Evolutionary conservation across 495 filamentous ascomycete species (phyloP).

Genomic region (Cladorrhinum samala): DNA sequence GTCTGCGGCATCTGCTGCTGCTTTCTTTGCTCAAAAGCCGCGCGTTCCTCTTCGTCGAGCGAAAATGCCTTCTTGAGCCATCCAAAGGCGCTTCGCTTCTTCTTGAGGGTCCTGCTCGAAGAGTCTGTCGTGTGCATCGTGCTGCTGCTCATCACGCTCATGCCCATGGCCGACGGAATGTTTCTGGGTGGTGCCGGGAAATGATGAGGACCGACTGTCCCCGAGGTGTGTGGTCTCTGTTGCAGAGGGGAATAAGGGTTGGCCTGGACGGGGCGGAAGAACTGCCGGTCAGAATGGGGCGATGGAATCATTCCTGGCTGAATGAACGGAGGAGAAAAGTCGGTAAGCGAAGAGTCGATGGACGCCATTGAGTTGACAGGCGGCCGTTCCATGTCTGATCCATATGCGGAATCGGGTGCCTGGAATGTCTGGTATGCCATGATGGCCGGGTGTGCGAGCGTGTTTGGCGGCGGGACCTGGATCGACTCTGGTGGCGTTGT

Average conservation of each 20-base stretch:
- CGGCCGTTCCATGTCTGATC: conserved; percentile 42
- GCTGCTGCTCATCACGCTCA: conserved; percentile 44
- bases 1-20: conserved; percentile 29
- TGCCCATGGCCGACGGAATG: conserved; percentile 44
- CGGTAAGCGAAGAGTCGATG: conserved; percentile 22
- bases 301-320: conserved; percentile 37
- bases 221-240: conserved; percentile 49
- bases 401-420: conserved; percentile 47
- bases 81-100: conserved; percentile 54
- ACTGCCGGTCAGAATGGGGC: conserved; percentile 46
- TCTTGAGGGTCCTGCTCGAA: conserved; percentile 39
- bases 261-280: conserved; percentile 48
- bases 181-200: conserved; percentile 31
- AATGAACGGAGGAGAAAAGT: conserved; percentile 32
- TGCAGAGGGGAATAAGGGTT: conserved; percentile 51
- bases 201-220: conserved; percentile 24
- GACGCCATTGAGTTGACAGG: conserved; percentile 27
- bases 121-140: conserved; percentile 29
- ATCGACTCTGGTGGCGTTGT: conserved; percentile 39
- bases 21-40: conserved; percentile 44
- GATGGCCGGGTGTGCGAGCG: background rate
- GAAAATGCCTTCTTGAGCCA: conserved; percentile 56
- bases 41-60: conserved; percentile 50
- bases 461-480: conserved; percentile 34
- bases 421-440: conserved; percentile 23